phyloP scores from a whole-genome alignment of 257 asterid genomes.

The Solanum chilense region DNA sequence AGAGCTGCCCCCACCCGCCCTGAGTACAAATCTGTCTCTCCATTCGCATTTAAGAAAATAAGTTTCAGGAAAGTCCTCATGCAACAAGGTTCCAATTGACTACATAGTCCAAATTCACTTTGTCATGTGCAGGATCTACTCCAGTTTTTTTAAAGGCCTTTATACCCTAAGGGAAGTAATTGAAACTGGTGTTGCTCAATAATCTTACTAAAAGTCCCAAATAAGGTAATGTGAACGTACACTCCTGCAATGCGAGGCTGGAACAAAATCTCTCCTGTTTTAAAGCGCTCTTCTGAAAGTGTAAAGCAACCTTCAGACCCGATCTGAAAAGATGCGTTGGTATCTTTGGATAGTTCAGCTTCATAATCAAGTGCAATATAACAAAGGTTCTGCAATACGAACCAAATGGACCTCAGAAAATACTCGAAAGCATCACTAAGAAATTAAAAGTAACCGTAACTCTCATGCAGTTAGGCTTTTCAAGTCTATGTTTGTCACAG shows the following conservation, averaged over 20 bases:
- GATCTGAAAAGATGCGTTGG: slow-evolving; percentile 54
- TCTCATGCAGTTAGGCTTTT: neutral
- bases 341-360: slow-evolving; percentile 71
- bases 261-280: slow-evolving; percentile 91
- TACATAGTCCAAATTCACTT: neutral
- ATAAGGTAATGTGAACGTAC: slow-evolving; percentile 41
- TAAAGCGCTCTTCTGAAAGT: slow-evolving; percentile 86
- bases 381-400: slow-evolving; percentile 69
- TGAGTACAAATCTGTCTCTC: neutral
- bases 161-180: neutral
- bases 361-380: slow-evolving; percentile 90
- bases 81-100: neutral
- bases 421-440: neutral
- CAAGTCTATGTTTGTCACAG: neutral
- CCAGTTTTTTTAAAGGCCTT: neutral
- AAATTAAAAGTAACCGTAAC: neutral
- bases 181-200: neutral
- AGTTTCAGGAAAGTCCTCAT: neutral
- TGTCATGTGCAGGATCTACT: neutral
- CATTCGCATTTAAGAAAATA: neutral
- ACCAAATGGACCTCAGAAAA: slow-evolving; percentile 1
- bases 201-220: slow-evolving; percentile 5
- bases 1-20: neutral
- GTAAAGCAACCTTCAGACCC: slow-evolving; percentile 50
- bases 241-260: slow-evolving; percentile 82